These are phyloP conservation scores for Xylariaceae sp. DNA, from an alignment of 2,329 filamentous ascomycete species.

Conservation along the genomic window DNA sequence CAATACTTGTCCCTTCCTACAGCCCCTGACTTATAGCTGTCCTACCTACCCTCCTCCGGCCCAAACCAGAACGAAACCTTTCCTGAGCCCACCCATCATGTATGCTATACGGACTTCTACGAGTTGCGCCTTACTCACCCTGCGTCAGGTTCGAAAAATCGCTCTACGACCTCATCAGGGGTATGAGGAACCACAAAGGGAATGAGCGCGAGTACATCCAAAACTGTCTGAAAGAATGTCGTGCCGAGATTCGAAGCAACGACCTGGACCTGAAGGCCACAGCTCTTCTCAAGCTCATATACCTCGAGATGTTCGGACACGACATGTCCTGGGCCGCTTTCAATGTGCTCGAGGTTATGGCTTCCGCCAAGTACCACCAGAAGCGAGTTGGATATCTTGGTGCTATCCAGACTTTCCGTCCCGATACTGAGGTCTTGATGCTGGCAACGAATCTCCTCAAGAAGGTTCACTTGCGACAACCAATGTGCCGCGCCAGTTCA, in stretches of 20 bases:
- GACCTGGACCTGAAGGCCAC: constrained; percentile 98
- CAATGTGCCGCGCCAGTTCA: background rate
- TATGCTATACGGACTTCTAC: constrained; percentile 8
- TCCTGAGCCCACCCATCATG: constrained; percentile 16
- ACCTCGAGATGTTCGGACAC: constrained; percentile 97
- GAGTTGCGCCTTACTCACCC: background rate
- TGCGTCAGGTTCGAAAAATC: constrained; percentile 91
- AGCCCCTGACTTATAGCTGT: constrained; percentile 15
- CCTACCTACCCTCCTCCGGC: background rate
- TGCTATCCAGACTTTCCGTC: constrained; percentile 91
- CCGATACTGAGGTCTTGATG: constrained; percentile 97
- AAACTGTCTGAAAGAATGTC: constrained; percentile 90
- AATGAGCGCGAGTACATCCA: constrained; percentile 94
- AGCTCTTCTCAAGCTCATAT: constrained; percentile 90
- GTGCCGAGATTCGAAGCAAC: constrained; percentile 82
- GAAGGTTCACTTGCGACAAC: constrained; percentile 54
- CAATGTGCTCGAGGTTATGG: constrained; percentile 98
- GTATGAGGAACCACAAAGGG: constrained; percentile 91
- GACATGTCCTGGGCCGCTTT: constrained; percentile 99
- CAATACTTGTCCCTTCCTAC: constrained; percentile 4
- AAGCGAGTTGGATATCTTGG: constrained; percentile 94
- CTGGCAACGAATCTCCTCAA: constrained; percentile 94
- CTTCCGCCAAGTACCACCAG: constrained; percentile 87
- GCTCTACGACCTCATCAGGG: constrained; percentile 96
- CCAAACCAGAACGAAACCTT: background rate